Base-by-base conservation (phyloP, 441 rosid species). In the Mallotus repandus region DNA sequence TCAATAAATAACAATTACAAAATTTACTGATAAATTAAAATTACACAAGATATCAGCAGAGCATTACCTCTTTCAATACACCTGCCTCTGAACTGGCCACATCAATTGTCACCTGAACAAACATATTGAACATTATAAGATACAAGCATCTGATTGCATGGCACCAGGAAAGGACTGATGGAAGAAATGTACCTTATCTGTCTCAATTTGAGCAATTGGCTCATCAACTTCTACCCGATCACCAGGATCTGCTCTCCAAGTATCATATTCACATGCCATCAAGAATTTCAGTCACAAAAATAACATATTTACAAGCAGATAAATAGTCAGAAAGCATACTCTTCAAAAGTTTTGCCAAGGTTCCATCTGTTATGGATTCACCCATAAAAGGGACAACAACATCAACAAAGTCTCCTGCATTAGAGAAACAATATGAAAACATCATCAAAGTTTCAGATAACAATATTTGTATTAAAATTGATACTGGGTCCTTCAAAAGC, bases 281-380 rank as follows among this genome's bases (percentile, higher is more conserved):
- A 75, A 71, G 9, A 56, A 80, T 21, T 76, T 25, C 21, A 68
- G 22, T 70, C 60, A 38, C 46, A 69, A 1, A 13, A 66, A 70
- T 52, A 69, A 68, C 18, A 68, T 11, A 12, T 52, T 53, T 21
- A 29, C 32, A 56, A 62, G 43, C 41, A 70, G 74, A 55, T n/a
- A 68, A 66, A 67, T 60, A n/a, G 21, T 73, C 7, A 45, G 74
- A 71, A 75, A 72, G 53, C 87, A 71, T 90, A 91, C 99, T 85
- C 82, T 93, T 95, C 80, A 95, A 85, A 80, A 95, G 90, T 73
- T 29, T 86, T 54, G 98, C 98, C 70, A 95, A 58, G 58, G 98
- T 93, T 60, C 99, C 99, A 86, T 95, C 99, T 18, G 92, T 89
- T 78, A 95, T 93, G 66, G 99, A 95, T 90, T 95, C 99, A 70